Base-by-base conservation (phyloP, 2,329 filamentous ascomycete species). In the Ophiosphaerella korrae region DNA sequence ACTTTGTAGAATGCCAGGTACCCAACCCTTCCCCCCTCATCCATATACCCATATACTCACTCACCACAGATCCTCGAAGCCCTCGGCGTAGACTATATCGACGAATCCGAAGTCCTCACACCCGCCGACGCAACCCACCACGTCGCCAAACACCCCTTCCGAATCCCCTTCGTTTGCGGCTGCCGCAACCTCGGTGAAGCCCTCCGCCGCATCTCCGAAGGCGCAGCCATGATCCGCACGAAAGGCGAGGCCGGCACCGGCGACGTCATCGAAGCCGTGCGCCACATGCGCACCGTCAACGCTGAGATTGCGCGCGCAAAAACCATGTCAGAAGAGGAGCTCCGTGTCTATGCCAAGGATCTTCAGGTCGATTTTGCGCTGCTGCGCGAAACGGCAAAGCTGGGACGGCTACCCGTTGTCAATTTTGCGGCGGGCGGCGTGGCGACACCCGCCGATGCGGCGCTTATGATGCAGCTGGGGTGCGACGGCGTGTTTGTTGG, bases 341-440 rank as follows among this genome's bases (percentile, higher is more conserved):
- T 97, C 33, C 83, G 92, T 43, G 84, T 87, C 35, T 81, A 92
- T 53, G 93, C 93, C 6, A 88, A 92, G 64, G 88, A 95, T 72
- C 82, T 97, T 42, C 89, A 88, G 57, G 87, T 85, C 48, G 88
- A 94, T 50, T 90, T 86, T 51, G 84, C 85, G 7, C 80, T 99
- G 55, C 83, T 99, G 31, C 88, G 87, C 74, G 86, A 96, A 81
- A 93, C 90, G 0, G 93, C 92, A 1, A 86, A 92, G 80, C 82
- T 95, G 58, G 92, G 92, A 37, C 83, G 94, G 43, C 80, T 99
- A 47, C 94, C 94, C 2, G 93, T 97, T 0, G 94, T 99, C 59
- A 97, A 97, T 82, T 97, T 99, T 66, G 94, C 94, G 0, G 94
- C 94, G 3, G 94, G 94, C n/a, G 94, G 94, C 50, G 89, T 99